A percentile compares a stretch with the other conserved stretches of the same genome.
These are phyloP conservation scores for Trametes maxima DNA, from an alignment of 768 basidiomycete species.

Conservation along the genomic window DNA sequence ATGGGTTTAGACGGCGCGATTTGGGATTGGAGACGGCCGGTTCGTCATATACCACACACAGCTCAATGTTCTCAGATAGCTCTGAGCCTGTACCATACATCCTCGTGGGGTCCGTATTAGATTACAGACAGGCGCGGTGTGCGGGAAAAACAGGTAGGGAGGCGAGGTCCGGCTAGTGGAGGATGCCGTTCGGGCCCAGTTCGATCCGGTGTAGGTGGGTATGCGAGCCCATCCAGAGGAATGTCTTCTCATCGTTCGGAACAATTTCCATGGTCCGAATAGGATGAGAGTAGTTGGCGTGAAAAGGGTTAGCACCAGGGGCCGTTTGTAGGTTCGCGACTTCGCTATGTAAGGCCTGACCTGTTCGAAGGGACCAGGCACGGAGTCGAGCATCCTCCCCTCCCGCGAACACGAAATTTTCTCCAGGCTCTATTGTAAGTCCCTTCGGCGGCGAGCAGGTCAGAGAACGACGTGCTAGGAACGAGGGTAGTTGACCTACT, in stretches of 20 bases:
- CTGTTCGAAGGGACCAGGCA: conserved; percentile 67
- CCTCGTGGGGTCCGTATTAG: background rate
- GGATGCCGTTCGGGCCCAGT: conserved; percentile 5
- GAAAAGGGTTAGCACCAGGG: conserved; percentile 33
- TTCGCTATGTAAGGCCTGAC: conserved; percentile 39
- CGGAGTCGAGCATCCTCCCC: conserved; percentile 67
- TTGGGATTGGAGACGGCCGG: conserved; percentile 23
- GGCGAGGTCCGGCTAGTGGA: background rate
- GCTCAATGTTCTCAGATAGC: conserved; percentile 3
- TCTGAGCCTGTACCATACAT: conserved; percentile 22
- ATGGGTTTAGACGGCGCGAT: conserved; percentile 2
- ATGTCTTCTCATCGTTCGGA: conserved; percentile 41
- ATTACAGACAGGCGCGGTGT: background rate
- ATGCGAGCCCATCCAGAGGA: conserved; percentile 57
- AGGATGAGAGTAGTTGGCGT: conserved; percentile 37
- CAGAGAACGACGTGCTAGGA: background rate
- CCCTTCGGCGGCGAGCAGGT: conserved; percentile 47
- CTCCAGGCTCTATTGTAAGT: conserved; percentile 54
- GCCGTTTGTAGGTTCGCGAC: background rate
- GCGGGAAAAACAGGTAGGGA: too few relatives aligned
- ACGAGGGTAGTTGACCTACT: conserved; percentile 41
- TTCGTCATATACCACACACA: conserved; percentile 27
- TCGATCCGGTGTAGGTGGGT: conserved; percentile 38
- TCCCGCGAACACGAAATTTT: conserved; percentile 66
- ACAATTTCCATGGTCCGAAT: conserved; percentile 55